Conservation (phyloP, 2,329 filamentous ascomycete genomes). For the Scytalidium sp. region DNA sequence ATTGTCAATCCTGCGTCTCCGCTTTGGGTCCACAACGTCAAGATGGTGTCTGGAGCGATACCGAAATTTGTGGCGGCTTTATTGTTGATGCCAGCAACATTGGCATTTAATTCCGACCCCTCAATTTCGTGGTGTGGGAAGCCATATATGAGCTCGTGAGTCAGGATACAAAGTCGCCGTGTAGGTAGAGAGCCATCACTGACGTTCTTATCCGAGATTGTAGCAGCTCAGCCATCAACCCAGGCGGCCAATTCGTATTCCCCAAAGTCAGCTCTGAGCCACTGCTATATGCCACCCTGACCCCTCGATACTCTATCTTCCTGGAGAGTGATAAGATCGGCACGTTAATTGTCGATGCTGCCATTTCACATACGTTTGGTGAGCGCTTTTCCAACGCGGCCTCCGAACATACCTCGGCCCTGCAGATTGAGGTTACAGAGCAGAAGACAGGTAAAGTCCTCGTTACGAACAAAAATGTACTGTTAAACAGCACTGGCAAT, state of each 20-base stretch:
- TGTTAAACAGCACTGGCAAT: constrained; percentile 34
- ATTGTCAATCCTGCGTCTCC: too few relatives aligned
- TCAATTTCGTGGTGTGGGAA: constrained; percentile 36
- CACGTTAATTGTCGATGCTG: constrained; percentile 40
- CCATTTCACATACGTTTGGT: constrained; percentile 36
- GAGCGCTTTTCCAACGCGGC: constrained; percentile 25
- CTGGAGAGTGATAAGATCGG: constrained; percentile 35
- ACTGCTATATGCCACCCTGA: constrained; percentile 34
- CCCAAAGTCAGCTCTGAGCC: constrained; percentile 25
- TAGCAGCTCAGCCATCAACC: constrained; percentile 44
- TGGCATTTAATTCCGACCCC: background rate
- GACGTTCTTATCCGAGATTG: constrained; percentile 5
- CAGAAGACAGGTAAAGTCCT: constrained; percentile 22
- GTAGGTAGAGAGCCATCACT: background rate
- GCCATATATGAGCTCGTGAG: constrained; percentile 38
- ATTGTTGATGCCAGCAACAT: too few relatives aligned
- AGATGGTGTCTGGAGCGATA: background rate
- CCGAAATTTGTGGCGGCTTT: too few relatives aligned
- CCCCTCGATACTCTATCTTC: constrained; percentile 46
- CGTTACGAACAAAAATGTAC: constrained; percentile 23
- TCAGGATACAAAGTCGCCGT: constrained; percentile 1
- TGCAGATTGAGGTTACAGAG: constrained; percentile 26
- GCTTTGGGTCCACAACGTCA: too few relatives aligned
- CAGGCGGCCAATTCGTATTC: constrained; percentile 42
- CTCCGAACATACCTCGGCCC: constrained; percentile 10